Evolutionary conservation across 2,329 filamentous ascomycete genomes (phyloP).

Genomic region (Monilinia fructigena): DNA sequence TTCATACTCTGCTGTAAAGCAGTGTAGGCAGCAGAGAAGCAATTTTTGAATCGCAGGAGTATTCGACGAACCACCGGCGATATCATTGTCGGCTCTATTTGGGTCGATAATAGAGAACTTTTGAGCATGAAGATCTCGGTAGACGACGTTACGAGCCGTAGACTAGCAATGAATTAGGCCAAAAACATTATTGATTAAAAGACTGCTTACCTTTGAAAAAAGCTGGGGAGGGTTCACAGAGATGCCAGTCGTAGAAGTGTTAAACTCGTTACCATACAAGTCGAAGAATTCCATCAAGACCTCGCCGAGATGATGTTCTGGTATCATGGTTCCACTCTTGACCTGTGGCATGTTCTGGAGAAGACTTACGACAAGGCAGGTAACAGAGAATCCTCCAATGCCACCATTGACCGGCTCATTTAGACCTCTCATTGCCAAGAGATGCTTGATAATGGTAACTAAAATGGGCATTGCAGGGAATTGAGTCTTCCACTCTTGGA

Average conservation of each 20-base stretch:
- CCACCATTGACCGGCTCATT: constrained; percentile 92
- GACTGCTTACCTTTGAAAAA: constrained; percentile 66
- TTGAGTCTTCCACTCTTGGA: constrained; percentile 71
- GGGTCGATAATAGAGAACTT: constrained; percentile 89
- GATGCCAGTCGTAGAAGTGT: constrained; percentile 69
- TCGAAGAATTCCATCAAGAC: constrained; percentile 85
- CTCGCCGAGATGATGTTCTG: constrained; percentile 71
- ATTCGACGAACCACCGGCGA: constrained; percentile 79
- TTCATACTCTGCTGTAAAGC: constrained; percentile 58
- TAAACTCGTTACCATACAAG: constrained; percentile 81
- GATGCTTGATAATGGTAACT: constrained; percentile 88
- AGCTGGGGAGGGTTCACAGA: constrained; percentile 71
- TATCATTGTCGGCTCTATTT: constrained; percentile 81
- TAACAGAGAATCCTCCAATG: constrained; percentile 90
- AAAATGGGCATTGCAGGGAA: constrained; percentile 85
- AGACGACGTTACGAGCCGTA: constrained; percentile 43
- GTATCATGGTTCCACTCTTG: constrained; percentile 57
- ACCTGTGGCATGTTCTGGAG: constrained; percentile 75
- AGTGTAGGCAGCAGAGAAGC: constrained; percentile 65
- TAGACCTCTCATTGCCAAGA: constrained; percentile 80
- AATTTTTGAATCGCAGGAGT: constrained; percentile 63
- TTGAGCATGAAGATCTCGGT: constrained; percentile 52
- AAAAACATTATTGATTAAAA: not conserved
- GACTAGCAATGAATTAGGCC: constrained; percentile 25
- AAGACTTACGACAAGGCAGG: constrained; percentile 88